A percentile compares a stretch with the other conserved stretches of the same genome.
Evolutionary conservation across 208 protist species (phyloP).

Genomic region (Crithidia brevicula): DNA sequence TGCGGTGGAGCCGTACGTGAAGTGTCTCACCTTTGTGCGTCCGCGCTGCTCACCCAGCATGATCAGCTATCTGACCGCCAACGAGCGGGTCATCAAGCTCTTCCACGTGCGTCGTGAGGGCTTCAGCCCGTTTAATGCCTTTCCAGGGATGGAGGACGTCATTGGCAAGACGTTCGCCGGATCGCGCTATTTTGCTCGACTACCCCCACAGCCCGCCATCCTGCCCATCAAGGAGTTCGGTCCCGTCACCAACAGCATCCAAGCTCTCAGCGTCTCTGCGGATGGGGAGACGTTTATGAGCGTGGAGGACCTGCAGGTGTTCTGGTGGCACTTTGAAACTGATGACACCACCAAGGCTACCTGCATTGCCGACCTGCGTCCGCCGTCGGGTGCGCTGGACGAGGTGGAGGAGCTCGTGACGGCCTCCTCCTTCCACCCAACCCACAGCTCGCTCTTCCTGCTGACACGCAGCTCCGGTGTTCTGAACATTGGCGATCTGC

Average conservation of each 20-base stretch:
- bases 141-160: slow-evolving; percentile 71
- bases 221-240: slow-evolving; percentile 84
- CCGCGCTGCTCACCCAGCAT: slow-evolving; percentile 74
- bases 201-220: slow-evolving; percentile 59
- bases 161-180: slow-evolving; percentile 52
- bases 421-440: slow-evolving; percentile 78
- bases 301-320: slow-evolving; percentile 88
- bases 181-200: slow-evolving; percentile 71
- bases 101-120: slow-evolving; percentile 86
- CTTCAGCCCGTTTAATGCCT: slow-evolving; percentile 74
- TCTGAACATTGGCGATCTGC: slow-evolving; percentile 86
- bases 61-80: slow-evolving; percentile 87
- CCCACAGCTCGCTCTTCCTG: slow-evolving; percentile 83
- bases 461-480: slow-evolving; percentile 83
- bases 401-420: slow-evolving; percentile 87
- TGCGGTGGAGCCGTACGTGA: slow-evolving; percentile 74
- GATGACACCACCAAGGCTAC: slow-evolving; percentile 66
- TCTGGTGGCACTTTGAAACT: slow-evolving; percentile 88
- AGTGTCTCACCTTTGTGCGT: slow-evolving; percentile 70
- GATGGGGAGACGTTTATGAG: slow-evolving; percentile 88
- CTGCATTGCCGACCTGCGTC: slow-evolving; percentile 76
- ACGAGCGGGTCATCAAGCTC: slow-evolving; percentile 87
- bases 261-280: slow-evolving; percentile 73
- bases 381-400: slow-evolving; percentile 66
- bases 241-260: slow-evolving; percentile 68